Conservation (phyloP, 768 basidiomycete genomes). For the Punctularia strigosozonata region DNA sequence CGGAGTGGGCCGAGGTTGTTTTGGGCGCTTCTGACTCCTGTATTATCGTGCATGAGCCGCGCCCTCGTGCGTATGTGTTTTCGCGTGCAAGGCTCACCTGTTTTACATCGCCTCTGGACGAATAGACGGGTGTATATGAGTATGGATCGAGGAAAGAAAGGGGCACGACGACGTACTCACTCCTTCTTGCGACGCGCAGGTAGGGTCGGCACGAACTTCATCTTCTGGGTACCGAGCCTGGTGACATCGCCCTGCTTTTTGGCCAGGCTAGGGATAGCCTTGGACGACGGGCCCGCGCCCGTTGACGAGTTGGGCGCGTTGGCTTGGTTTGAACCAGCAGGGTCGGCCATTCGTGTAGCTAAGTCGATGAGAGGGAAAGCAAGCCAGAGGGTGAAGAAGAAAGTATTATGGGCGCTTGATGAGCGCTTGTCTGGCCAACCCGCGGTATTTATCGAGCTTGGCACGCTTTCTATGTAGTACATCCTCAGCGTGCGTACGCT, state of each 20-base stretch:
- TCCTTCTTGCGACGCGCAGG: conserved; percentile 72
- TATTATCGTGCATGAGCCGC: conserved; percentile 7
- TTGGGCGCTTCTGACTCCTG: conserved; percentile 37
- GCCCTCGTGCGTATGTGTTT: conserved; percentile 10
- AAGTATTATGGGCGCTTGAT: no score
- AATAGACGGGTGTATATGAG: conserved; percentile 9
- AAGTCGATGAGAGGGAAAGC: no score
- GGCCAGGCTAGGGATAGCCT: conserved; percentile 67
- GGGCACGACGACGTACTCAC: conserved; percentile 35
- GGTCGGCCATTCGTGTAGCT: no score
- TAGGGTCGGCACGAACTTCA: conserved; percentile 73
- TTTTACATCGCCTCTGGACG: conserved; percentile 44
- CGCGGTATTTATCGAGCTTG: no score
- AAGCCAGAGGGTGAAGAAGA: no score
- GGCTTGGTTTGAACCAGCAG: no score
- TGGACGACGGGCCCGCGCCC: conserved; percentile 17
- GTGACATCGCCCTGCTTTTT: conserved; percentile 63
- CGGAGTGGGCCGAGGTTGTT: conserved; percentile 22
- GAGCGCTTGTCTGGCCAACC: no score
- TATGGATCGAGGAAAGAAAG: neutral
- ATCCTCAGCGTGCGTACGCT: no score
- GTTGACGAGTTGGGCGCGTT: no score
- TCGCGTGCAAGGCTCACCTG: conserved; percentile 44
- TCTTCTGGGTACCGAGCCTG: conserved; percentile 59
- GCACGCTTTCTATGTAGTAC: no score